Conservation (phyloP, 2,329 filamentous ascomycete genomes). For the Ramichloridium luteum region DNA sequence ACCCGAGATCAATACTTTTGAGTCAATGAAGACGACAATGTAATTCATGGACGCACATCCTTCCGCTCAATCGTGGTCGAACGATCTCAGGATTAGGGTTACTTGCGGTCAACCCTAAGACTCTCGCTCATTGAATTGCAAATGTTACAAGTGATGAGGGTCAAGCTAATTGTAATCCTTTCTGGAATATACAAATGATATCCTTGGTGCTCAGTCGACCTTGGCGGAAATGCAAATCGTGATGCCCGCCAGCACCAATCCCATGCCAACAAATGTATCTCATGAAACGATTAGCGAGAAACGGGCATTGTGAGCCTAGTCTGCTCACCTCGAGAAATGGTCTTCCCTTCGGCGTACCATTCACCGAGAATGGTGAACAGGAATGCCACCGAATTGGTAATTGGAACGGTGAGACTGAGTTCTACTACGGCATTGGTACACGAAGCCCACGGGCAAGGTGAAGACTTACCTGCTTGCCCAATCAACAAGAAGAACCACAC, state of each 20-base stretch:
- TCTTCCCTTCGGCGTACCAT: slow-evolving; percentile 88
- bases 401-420: slow-evolving; percentile 82
- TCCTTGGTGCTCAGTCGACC: slow-evolving; percentile 17
- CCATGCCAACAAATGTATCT: slow-evolving; percentile 80
- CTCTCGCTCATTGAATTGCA: too few relatives aligned
- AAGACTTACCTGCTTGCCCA: slow-evolving; percentile 66
- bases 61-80: too few relatives aligned
- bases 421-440: slow-evolving; percentile 41
- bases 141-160: too few relatives aligned
- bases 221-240: slow-evolving; percentile 63
- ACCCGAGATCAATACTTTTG: not conserved
- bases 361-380: slow-evolving; percentile 92
- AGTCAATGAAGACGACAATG: too few relatives aligned
- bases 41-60: too few relatives aligned
- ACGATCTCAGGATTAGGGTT: too few relatives aligned
- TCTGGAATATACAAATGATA: too few relatives aligned
- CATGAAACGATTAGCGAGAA: slow-evolving; percentile 10
- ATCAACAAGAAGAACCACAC: slow-evolving; percentile 95
- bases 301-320: not conserved
- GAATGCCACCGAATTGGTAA: slow-evolving; percentile 88
- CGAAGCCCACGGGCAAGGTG: not conserved
- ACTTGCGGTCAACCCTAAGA: too few relatives aligned
- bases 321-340: slow-evolving; percentile 63
- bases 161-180: too few relatives aligned
- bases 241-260: slow-evolving; percentile 65